Evolutionary conservation across 495 filamentous ascomycete species (phyloP), one percentile per base, ranked within the genome.

Genomic region (Lichenothelia convexa): DNA sequence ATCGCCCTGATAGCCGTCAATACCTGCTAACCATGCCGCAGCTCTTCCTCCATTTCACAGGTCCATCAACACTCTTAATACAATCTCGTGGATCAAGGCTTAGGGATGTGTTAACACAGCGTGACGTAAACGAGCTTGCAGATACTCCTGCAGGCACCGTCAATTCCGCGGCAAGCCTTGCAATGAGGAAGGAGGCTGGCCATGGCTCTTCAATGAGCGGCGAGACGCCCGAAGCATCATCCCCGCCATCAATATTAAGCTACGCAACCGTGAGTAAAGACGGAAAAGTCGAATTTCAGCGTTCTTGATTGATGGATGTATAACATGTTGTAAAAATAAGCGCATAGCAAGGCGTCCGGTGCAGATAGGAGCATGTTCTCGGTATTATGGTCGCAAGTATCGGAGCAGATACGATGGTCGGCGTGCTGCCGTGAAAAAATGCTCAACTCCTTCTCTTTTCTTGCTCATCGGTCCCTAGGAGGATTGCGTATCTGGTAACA

Each of bases 41-140:
- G 73, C 62, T 94, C 11, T 95, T 95, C 50, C 60, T 95, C 17
- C 75, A 80, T 46, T 93, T 97, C 47, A 66, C 75, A 18, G 89
- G 89, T 0, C 89, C 89, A 16, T 70, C 67, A 2, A 93, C 76
- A 3, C 65, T 97, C 22, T 62, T 95, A 17, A 56, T 97, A 46
- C 89, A 92, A 47, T 84, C 81, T 18, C 73, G 86, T 15, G 81
- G 74, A 5, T 66, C 78, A 7, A 60, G 77, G 1, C 57, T 92
- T 15, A 69, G 70, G 31, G 89, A 97, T 46, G 68, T 80, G 4
- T 56, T 97, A 35, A 76, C 70, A 13, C 59, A 60, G 8, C 66
- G 69, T 12, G 80, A 95, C 37, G 69, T 93, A 37, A 83, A 85
- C 40, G 89, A 94, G 58, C 70, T 92, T 21, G 87, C 89, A 0